These are phyloP conservation scores for Puccinia hordei DNA, from an alignment of 1,284 basidiomycete species.

Conservation along the genomic window DNA sequence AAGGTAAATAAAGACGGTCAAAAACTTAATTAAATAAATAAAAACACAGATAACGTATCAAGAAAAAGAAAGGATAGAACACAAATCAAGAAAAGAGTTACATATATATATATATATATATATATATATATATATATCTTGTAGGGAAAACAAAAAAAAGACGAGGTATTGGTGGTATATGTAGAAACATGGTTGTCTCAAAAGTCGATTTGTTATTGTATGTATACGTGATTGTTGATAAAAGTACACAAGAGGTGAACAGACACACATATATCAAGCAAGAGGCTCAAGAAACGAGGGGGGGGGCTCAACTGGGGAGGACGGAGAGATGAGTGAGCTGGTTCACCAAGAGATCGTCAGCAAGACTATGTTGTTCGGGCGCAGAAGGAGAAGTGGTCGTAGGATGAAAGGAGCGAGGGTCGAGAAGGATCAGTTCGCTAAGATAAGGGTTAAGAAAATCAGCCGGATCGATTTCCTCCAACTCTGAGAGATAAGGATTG, in stretches of 20 bases:
- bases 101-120: no score
- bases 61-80: neutral
- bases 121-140: no score
- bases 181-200: no score
- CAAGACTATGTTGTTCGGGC: neutral
- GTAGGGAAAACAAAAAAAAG: neutral
- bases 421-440: neutral
- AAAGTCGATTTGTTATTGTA: no score
- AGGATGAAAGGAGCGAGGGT: neutral
- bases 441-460: neutral
- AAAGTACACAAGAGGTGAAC: no score
- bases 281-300: neutral
- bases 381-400: neutral
- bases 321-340: neutral
- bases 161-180: neutral
- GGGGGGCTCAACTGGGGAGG: neutral
- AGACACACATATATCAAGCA: neutral
- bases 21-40: no score
- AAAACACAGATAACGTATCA: no score
- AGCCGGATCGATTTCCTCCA: neutral
- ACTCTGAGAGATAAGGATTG: constrained; percentile 6
- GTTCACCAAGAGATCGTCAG: neutral
- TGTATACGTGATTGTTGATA: no score
- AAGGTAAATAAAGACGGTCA: no score
- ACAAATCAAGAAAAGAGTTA: no score